Base-by-base conservation (phyloP, 352 stramenopile genomes). In the Salisapilia sapeloensis region DNA sequence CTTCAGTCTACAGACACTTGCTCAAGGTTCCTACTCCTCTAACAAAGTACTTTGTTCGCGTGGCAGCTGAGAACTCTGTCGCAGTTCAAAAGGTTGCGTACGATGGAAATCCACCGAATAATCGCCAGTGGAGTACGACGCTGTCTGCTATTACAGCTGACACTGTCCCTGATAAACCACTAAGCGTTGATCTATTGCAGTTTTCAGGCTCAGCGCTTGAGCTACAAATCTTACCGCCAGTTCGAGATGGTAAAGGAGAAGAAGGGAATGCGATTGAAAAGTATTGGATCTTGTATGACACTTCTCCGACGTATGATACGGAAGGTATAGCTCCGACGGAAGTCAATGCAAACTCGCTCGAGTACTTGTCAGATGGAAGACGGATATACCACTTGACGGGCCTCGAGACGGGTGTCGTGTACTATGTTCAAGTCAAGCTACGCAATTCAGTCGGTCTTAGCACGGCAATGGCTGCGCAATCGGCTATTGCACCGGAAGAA, bases 11-110 rank as follows among this genome's bases (percentile, higher is more conserved):
- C 43, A 57, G 53, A 9, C 80, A 80, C 22, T 37, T 86, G 12
- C 83, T 96, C 37, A 45, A 69, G 5, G 48, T 50, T 10, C 64
- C 97, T 24, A 46, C 44, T 6, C 42, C 60, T 4, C 48, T 39
- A 13, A 80, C 58, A 33, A 66, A 59, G 14, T 97, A 97, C 51
- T 95, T 87, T 51, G 71, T 96, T 2, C 67, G 89, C 4, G 70
- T 98, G 17, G 78, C 85, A 3, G 89, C 89, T 11, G 47, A 77
- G 7, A 97, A 97, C 53, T 77, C 64, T 6, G 79, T 97, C 16
- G 60, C 61, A 1, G 52, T 78, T 10, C 85, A 96, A 52, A 45
- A 63, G 33, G 72, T 96, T 31, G 57, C 87, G 16, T 51, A 89
- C 8, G 56, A 55, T 29, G 72, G 74, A 8, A 70, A 72, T 19